Evolutionary conservation across 2,329 filamentous ascomycete genomes (phyloP).

Genomic region (Exophiala phaeomuriformis): DNA sequence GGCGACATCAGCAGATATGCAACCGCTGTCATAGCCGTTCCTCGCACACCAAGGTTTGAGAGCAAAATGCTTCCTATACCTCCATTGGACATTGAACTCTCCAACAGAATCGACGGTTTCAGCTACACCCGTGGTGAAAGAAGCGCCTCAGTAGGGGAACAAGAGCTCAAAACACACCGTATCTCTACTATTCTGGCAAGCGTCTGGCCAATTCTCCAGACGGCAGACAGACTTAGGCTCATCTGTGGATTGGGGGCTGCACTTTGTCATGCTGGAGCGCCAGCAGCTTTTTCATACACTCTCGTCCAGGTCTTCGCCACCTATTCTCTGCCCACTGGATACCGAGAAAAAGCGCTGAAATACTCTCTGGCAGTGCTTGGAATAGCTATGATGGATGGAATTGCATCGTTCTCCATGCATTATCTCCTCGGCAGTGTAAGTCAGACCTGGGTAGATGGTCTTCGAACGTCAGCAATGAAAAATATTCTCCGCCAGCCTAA

Average conservation of each 20-base stretch:
- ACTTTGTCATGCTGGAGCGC: slow-evolving; percentile 57
- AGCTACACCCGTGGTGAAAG: not conserved
- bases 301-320: slow-evolving; percentile 65
- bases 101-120: not conserved
- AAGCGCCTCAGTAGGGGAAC: not conserved
- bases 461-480: slow-evolving; percentile 61
- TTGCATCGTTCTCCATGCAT: slow-evolving; percentile 58
- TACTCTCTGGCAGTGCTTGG: slow-evolving; percentile 59
- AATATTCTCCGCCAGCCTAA: slow-evolving; percentile 68
- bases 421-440: slow-evolving; percentile 65
- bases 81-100: not conserved
- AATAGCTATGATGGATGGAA: slow-evolving; percentile 60
- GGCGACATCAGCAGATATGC: not conserved
- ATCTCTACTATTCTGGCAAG: slow-evolving; percentile 57
- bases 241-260: slow-evolving; percentile 55
- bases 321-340: slow-evolving; percentile 53
- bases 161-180: slow-evolving; percentile 20
- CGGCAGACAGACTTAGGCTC: slow-evolving; percentile 48
- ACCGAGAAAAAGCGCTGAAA: slow-evolving; percentile 54
- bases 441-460: slow-evolving; percentile 67
- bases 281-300: slow-evolving; percentile 67
- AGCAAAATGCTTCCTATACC: slow-evolving; percentile 17
- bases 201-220: slow-evolving; percentile 59
- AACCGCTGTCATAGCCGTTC: not conserved
- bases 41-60: not conserved